These are phyloP conservation scores for Aspergillus tanneri DNA, from an alignment of 2,329 filamentous ascomycete genomes.

Conservation along the genomic window DNA sequence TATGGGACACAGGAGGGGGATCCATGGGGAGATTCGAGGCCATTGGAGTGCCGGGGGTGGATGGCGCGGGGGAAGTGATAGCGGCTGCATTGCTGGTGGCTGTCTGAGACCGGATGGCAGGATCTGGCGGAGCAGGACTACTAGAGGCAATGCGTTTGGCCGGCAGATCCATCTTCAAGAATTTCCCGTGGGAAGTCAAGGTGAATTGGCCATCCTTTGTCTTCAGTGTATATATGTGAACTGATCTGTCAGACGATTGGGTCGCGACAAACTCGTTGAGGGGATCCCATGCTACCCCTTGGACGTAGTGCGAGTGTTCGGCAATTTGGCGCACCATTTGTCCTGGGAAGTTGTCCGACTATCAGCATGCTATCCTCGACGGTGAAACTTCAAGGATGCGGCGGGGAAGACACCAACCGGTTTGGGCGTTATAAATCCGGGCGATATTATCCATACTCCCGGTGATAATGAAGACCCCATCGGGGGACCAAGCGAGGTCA, in stretches of 20 bases:
- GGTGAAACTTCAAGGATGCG: too few species aligned
- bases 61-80: conserved; percentile 80
- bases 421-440: conserved; percentile 91
- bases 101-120: conserved; percentile 43
- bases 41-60: conserved; percentile 89
- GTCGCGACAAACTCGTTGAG: conserved; percentile 97
- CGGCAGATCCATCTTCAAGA: conserved; percentile 92
- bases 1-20: conserved; percentile 86
- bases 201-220: conserved; percentile 96
- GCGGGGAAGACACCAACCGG: conserved; percentile 59
- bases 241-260: conserved; percentile 94
- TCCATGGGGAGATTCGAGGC: conserved; percentile 93
- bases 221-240: conserved; percentile 94
- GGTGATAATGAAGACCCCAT: conserved; percentile 92
- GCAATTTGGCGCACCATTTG: conserved; percentile 85
- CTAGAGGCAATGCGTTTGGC: conserved; percentile 83
- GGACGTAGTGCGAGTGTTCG: conserved; percentile 96
- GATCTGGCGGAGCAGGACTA: conserved; percentile 87
- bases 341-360: conserved; percentile 40
- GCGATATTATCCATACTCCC: conserved; percentile 99
- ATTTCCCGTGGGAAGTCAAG: conserved; percentile 71
- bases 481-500: conserved; percentile 98
- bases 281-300: conserved; percentile 97
- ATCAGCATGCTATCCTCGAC: conserved; percentile 20
- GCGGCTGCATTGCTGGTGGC: conserved; percentile 46